A percentile compares a stretch with the other conserved stretches of the same genome.
Evolutionary conservation across 108 stramenopile species (phyloP).

Genomic region (Skeletonema marinoi): DNA sequence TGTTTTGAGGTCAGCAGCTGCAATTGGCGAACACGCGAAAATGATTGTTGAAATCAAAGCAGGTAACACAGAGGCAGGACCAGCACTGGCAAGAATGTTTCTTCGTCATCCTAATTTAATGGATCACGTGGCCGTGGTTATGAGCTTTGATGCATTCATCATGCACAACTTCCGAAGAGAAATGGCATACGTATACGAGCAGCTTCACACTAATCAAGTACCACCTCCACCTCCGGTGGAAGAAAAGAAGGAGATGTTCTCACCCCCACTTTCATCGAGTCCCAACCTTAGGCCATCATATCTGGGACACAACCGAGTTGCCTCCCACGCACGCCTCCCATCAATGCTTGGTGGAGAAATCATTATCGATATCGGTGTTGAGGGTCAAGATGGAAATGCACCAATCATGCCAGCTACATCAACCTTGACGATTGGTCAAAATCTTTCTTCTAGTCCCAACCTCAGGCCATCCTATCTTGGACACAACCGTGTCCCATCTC

Average conservation of each 20-base stretch:
- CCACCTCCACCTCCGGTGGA: not conserved
- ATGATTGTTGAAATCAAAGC: slow-evolving; percentile 57
- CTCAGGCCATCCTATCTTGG: slow-evolving; percentile 1
- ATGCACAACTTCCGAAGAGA: slow-evolving; percentile 52
- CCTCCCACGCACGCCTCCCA: slow-evolving; percentile 27
- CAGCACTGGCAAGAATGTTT: slow-evolving; percentile 45
- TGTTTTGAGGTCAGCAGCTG: slow-evolving; percentile 42
- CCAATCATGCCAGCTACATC: not conserved
- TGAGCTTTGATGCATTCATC: slow-evolving; percentile 55
- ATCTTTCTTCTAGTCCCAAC: not conserved
- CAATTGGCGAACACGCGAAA: slow-evolving; percentile 42
- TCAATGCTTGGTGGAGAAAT: slow-evolving; percentile 19
- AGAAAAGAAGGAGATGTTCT: not conserved
- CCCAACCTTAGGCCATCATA: slow-evolving; percentile 17
- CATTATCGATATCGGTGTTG: not conserved
- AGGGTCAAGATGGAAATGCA: not conserved
- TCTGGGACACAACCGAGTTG: slow-evolving; percentile 4
- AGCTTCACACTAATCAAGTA: slow-evolving; percentile 15
- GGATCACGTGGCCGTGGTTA: slow-evolving; percentile 52
- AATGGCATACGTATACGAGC: slow-evolving; percentile 40
- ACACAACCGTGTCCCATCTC: slow-evolving; percentile 18
- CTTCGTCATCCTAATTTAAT: slow-evolving; percentile 48
- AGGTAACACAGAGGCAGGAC: slow-evolving; percentile 39
- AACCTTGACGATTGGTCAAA: not conserved
- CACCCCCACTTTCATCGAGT: slow-evolving; percentile 18